Evolutionary conservation across 805 yeast species (phyloP).

Genomic region (Tetrapisispora namnaoensis): DNA sequence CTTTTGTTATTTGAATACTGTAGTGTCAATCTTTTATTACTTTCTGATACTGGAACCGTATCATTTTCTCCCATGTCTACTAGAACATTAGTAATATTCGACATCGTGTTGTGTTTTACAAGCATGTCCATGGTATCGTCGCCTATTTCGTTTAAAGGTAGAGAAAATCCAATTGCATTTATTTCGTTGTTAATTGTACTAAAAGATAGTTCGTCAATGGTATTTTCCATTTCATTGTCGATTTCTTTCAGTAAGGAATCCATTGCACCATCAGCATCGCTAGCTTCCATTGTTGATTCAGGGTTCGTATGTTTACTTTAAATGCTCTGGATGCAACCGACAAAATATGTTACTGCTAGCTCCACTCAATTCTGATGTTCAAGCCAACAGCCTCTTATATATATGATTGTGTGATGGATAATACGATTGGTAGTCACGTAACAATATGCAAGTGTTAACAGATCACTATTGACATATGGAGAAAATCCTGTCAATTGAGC

Average conservation of each 20-base stretch:
- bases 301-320: too few species aligned
- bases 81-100: not conserved
- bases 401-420: too few species aligned
- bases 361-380: too few species aligned
- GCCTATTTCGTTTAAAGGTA: slow-evolving; percentile 24
- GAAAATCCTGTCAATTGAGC: too few species aligned
- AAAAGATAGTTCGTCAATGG: slow-evolving; percentile 3
- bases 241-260: slow-evolving; percentile 25
- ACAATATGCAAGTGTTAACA: too few species aligned
- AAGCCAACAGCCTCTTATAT: too few species aligned
- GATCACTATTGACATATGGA: too few species aligned
- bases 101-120: slow-evolving; percentile 19
- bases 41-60: not conserved
- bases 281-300: not conserved
- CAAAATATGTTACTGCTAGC: too few species aligned
- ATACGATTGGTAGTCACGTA: too few species aligned
- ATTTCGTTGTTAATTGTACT: not conserved
- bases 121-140: slow-evolving; percentile 28
- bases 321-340: too few species aligned
- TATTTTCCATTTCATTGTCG: slow-evolving; percentile 22
- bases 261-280: slow-evolving; percentile 13
- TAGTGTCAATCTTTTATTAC: not conserved
- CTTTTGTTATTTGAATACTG: not conserved
- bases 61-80: not conserved
- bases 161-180: slow-evolving; percentile 5